These are phyloP conservation scores for Mucor lusitanicus DNA, from an alignment of 371 early-diverging fungal genomes.

Conservation along the genomic window DNA sequence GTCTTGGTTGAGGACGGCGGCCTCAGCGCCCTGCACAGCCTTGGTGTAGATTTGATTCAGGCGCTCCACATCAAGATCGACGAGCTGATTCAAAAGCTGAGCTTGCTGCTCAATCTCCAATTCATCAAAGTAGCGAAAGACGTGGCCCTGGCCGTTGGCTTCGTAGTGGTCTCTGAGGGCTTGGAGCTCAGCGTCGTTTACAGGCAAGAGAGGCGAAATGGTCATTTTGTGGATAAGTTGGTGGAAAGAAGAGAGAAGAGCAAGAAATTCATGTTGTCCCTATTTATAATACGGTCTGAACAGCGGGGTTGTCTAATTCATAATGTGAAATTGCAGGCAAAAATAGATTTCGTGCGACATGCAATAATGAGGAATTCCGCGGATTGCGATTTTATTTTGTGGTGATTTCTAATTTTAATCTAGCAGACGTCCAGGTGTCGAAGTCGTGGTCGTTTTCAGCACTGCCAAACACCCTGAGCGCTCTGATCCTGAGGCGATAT, in stretches of 20 bases:
- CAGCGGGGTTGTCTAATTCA: slow-evolving; percentile 12
- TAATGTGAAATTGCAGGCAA: not conserved
- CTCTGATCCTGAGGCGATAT: slow-evolving; percentile 23
- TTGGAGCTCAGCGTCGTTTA: slow-evolving; percentile 40
- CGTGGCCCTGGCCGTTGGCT: slow-evolving; percentile 87
- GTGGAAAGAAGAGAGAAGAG: slow-evolving; percentile 4
- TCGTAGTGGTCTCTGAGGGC: slow-evolving; percentile 66
- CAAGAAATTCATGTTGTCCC: slow-evolving; percentile 5
- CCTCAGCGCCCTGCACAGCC: slow-evolving; percentile 61
- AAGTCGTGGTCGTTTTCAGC: slow-evolving; percentile 10
- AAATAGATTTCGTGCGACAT: slow-evolving; percentile 2
- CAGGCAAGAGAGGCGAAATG: slow-evolving; percentile 20
- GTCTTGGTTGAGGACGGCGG: slow-evolving; percentile 18
- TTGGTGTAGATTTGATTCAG: slow-evolving; percentile 79
- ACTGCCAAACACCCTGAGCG: slow-evolving; percentile 24
- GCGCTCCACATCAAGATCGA: slow-evolving; percentile 75
- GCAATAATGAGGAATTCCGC: slow-evolving; percentile 7
- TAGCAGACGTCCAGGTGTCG: slow-evolving; percentile 32
- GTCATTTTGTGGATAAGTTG: slow-evolving; percentile 21
- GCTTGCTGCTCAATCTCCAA: slow-evolving; percentile 63
- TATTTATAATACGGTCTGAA: slow-evolving; percentile 24
- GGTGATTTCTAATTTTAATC: slow-evolving; percentile 12
- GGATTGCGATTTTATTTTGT: slow-evolving; percentile 2
- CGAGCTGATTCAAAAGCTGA: slow-evolving; percentile 67
- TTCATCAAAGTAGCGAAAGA: slow-evolving; percentile 79